Percentiles rank a stretch among this genome's conserved stretches.
These are phyloP conservation scores for Aspergillus terreus DNA, from an alignment of 2,329 filamentous ascomycete species.

Conservation along the genomic window DNA sequence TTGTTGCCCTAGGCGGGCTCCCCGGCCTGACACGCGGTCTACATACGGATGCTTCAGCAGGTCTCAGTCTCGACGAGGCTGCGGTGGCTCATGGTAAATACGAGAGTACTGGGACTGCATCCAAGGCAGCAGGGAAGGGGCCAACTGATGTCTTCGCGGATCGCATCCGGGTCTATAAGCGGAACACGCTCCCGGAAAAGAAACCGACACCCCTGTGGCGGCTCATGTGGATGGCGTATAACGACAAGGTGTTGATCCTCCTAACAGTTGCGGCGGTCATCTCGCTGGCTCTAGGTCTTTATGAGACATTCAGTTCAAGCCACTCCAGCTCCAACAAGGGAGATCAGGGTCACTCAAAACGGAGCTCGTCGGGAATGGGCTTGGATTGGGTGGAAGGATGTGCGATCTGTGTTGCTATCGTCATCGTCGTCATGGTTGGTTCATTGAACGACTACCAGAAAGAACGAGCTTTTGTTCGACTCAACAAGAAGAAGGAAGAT, in stretches of 20 bases:
- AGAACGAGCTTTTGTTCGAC: constrained; percentile 61
- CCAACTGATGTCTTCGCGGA: constrained; percentile 4
- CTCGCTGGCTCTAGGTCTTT: constrained; percentile 70
- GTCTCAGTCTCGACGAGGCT: constrained; percentile 70
- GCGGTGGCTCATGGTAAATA: constrained; percentile 30
- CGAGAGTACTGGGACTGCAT: constrained; percentile 11
- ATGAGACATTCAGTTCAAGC: constrained; percentile 37
- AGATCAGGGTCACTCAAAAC: not conserved
- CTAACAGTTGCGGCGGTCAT: constrained; percentile 65
- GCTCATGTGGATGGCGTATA: constrained; percentile 72
- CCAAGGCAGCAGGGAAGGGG: not conserved
- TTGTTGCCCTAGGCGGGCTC: constrained; percentile 71
- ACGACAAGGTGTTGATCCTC: constrained; percentile 71
- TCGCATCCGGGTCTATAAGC: constrained; percentile 44
- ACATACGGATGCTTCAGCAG: constrained; percentile 63
- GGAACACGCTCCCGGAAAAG: constrained; percentile 63
- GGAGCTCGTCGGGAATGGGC: constrained; percentile 5
- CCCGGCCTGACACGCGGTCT: constrained; percentile 72
- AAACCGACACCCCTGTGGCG: constrained; percentile 64
- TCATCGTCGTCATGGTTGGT: constrained; percentile 66
- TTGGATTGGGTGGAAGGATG: constrained; percentile 73
- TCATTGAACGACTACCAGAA: constrained; percentile 71
- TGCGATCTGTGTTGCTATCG: constrained; percentile 67
- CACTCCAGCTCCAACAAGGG: constrained; percentile 11
- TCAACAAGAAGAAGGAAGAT: constrained; percentile 59